These are phyloP conservation scores for Nematodospora anomalae DNA, from an alignment of 1,139 yeast species.

Conservation along the genomic window DNA sequence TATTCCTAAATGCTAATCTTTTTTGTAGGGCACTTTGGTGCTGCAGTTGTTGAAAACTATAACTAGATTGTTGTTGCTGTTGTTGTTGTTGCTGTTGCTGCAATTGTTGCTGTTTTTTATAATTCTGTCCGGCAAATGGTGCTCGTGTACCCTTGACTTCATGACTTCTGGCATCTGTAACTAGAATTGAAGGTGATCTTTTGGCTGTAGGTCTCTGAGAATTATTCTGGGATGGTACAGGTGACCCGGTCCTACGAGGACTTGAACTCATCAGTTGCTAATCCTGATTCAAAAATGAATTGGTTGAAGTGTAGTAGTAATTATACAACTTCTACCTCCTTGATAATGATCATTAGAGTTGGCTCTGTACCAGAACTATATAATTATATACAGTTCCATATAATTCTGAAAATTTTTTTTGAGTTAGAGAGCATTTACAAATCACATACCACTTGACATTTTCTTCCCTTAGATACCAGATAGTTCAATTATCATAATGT, in stretches of 20 bases:
- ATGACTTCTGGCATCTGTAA: constrained; percentile 78
- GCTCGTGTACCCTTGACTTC: constrained; percentile 63
- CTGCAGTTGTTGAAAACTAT: constrained; percentile 18
- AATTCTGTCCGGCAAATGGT: constrained; percentile 76
- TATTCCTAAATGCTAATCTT: constrained; percentile 34
- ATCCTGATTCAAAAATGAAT: neutral
- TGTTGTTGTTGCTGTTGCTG: constrained; percentile 18
- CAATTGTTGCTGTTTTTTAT: constrained; percentile 39
- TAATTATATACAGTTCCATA: too few species aligned
- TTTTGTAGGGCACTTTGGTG: constrained; percentile 26
- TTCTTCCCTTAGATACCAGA: neutral
- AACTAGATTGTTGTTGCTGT: constrained; percentile 16
- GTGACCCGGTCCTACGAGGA: constrained; percentile 9
- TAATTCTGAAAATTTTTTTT: too few species aligned
- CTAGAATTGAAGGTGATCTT: constrained; percentile 89
- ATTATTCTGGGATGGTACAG: constrained; percentile 5
- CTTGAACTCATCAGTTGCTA: constrained; percentile 1
- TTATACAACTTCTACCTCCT: too few species aligned
- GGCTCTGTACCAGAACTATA: too few species aligned
- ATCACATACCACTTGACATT: too few species aligned
- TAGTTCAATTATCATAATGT: constrained; percentile 21
- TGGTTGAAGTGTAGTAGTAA: neutral
- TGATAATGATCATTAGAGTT: too few species aligned
- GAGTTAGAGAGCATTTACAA: too few species aligned
- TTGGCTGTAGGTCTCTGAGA: constrained; percentile 64